Conservation (phyloP, 1,139 yeast genomes). For the Hanseniaspora uvarum region DNA sequence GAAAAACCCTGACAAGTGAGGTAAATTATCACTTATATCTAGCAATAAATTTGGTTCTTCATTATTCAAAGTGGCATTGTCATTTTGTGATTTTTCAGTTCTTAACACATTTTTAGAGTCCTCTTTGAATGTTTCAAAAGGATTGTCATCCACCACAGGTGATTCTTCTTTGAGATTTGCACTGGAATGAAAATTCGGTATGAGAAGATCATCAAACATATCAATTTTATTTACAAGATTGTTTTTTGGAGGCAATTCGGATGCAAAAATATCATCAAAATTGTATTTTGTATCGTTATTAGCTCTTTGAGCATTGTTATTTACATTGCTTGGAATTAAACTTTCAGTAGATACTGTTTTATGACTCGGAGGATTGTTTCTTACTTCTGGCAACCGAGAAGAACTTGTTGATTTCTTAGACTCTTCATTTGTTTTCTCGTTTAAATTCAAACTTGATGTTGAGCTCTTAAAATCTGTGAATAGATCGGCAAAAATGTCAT, state of each 20-base stretch:
- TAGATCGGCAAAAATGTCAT: constrained; percentile 10
- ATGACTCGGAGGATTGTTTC: not conserved
- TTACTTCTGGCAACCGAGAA: not conserved
- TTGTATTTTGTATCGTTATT: not conserved
- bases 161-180: not conserved
- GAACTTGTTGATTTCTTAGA: not conserved
- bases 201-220: constrained; percentile 6
- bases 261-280: not conserved
- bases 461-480: constrained; percentile 4
- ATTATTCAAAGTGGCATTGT: not conserved
- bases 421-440: not conserved
- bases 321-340: not conserved
- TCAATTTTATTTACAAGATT: not conserved
- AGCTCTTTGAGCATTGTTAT: not conserved
- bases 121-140: not conserved
- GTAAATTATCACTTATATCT: not conserved
- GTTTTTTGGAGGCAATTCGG: not conserved
- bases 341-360: not conserved
- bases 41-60: not conserved
- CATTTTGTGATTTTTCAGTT: not conserved
- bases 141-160: not conserved
- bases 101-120: not conserved
- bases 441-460: not conserved
- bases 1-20: not conserved
- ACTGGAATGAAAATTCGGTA: not conserved